phyloP scores from a whole-genome alignment of 228 moss, liverwort and hornwort species.

The Sphagnum fallax region DNA sequence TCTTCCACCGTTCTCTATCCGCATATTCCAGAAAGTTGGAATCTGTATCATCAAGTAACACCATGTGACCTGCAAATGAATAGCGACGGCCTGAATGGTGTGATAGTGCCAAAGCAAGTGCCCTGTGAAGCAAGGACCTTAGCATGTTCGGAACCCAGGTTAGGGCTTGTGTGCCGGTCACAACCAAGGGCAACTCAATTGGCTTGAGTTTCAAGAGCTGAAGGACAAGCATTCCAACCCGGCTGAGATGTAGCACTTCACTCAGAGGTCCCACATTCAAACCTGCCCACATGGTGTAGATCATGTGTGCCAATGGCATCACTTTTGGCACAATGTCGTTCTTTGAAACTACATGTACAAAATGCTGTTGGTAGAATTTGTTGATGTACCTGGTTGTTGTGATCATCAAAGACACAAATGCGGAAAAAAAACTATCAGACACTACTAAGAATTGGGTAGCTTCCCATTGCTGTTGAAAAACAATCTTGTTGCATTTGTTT shows the following conservation, averaged over 20 bases:
- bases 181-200: constrained; percentile 53
- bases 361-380: constrained; percentile 76
- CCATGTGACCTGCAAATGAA: constrained; percentile 98
- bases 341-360: constrained; percentile 83
- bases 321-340: constrained; percentile 95
- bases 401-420: too few species aligned
- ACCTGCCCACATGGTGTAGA: constrained; percentile 89
- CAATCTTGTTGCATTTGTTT: too few species aligned
- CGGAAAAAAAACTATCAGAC: too few species aligned
- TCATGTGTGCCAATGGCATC: constrained; percentile 87
- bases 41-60: constrained; percentile 63
- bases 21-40: constrained; percentile 81
- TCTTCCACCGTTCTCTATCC: constrained; percentile 77
- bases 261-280: constrained; percentile 63
- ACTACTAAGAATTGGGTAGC: too few species aligned
- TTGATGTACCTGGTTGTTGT: constrained; percentile 58
- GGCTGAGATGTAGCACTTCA: constrained; percentile 45
- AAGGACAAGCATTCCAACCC: constrained; percentile 51
- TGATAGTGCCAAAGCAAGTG: constrained; percentile 73
- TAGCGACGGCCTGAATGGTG: constrained; percentile 95
- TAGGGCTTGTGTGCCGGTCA: constrained; percentile 67
- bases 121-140: constrained; percentile 81
- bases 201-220: constrained; percentile 77
- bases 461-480: too few species aligned
- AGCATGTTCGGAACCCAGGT: constrained; percentile 67